A percentile compares a stretch with the other conserved stretches of the same genome.
phyloP scores from a whole-genome alignment of 306 rosid genomes.

The Prunus dulcis region DNA sequence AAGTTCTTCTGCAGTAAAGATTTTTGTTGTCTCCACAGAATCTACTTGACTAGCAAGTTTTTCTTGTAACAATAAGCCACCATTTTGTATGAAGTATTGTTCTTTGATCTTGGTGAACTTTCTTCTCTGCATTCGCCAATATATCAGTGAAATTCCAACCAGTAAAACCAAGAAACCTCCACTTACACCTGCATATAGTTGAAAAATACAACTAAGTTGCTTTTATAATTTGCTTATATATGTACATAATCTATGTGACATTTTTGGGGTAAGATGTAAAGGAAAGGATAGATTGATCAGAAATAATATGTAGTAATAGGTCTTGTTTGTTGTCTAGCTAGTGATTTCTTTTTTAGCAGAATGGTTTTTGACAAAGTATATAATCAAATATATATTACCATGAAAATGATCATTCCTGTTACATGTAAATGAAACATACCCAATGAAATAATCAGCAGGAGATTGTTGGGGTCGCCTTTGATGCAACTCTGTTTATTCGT shows the following conservation, averaged over 20 bases:
- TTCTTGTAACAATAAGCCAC: not conserved
- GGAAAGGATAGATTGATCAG: too few relatives aligned
- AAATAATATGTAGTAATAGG: too few relatives aligned
- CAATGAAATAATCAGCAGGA: not conserved
- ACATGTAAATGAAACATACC: conserved; percentile 2
- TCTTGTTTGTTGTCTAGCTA: too few relatives aligned
- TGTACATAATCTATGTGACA: not conserved
- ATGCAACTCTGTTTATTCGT: not conserved
- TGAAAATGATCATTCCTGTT: not conserved
- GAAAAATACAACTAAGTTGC: not conserved
- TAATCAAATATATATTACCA: not conserved
- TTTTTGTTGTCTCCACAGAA: not conserved
- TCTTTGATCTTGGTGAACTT: not conserved
- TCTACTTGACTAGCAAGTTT: not conserved
- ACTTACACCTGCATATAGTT: not conserved
- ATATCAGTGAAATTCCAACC: not conserved
- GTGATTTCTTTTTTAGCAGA: not conserved
- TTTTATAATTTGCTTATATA: not conserved
- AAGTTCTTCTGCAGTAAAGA: not conserved
- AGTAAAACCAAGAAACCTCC: not conserved
- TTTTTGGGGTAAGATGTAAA: not conserved
- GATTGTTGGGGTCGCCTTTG: not conserved
- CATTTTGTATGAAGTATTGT: conserved; percentile 1
- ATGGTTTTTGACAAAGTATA: not conserved
- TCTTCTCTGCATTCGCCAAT: not conserved